Evolutionary conservation across 2,329 filamentous ascomycete species (phyloP).

Genomic region (Nothopassalora personata): DNA sequence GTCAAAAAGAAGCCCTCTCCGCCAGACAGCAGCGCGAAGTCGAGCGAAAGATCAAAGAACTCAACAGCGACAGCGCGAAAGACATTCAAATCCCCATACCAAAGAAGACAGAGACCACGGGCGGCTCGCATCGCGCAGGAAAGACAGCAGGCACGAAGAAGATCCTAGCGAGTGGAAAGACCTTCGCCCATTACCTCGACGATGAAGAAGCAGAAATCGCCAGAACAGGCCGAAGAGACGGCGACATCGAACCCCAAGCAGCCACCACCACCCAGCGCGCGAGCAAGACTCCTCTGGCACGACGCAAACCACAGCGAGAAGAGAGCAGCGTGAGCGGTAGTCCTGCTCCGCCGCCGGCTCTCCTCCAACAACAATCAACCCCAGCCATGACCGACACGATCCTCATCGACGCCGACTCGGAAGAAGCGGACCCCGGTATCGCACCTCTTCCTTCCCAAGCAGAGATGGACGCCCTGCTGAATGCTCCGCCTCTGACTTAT

Average conservation of each 20-base stretch:
- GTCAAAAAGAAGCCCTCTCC: constrained; percentile 57
- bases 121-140: constrained; percentile 44
- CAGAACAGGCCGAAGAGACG: constrained; percentile 29
- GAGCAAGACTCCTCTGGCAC: constrained; percentile 33
- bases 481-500: constrained; percentile 62
- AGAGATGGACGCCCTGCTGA: constrained; percentile 60
- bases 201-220: constrained; percentile 63
- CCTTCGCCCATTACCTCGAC: constrained; percentile 75
- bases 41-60: constrained; percentile 71
- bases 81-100: constrained; percentile 62
- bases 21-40: constrained; percentile 80
- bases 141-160: constrained; percentile 67
- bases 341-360: constrained; percentile 21
- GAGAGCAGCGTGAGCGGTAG: constrained; percentile 25
- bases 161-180: constrained; percentile 75
- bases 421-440: constrained; percentile 39
- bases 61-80: constrained; percentile 65
- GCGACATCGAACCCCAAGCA: constrained; percentile 21
- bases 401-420: constrained; percentile 38
- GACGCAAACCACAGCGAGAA: constrained; percentile 27
- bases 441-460: constrained; percentile 26
- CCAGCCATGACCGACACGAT: constrained; percentile 32
- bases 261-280: constrained; percentile 23
- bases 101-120: constrained; percentile 43
- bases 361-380: constrained; percentile 6